A percentile compares a stretch with the other conserved stretches of the same genome.
Evolutionary conservation across 2,329 filamentous ascomycete genomes (phyloP).

Genomic region (Penicillium italicum): DNA sequence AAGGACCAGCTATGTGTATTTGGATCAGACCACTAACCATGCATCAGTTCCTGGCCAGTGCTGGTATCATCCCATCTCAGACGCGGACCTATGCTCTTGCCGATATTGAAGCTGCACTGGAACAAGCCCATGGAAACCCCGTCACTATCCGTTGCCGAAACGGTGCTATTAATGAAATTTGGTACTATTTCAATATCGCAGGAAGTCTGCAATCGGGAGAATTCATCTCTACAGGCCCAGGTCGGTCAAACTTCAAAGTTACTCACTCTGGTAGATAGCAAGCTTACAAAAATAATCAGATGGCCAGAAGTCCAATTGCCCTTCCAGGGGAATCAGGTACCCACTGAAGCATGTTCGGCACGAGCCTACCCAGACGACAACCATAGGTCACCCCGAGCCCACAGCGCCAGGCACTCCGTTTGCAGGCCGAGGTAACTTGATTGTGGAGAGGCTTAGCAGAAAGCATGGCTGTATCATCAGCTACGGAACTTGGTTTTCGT

Average conservation of each 20-base stretch:
- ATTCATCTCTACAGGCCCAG: conserved; percentile 35
- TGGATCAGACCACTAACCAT: conserved; percentile 3
- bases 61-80: conserved; percentile 55
- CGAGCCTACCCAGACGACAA: conserved; percentile 38
- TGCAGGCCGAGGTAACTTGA: conserved; percentile 58
- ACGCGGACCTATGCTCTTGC: conserved; percentile 56
- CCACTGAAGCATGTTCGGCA: conserved; percentile 53
- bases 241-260: conserved; percentile 19
- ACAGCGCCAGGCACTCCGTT: conserved; percentile 44
- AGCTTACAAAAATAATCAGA: conserved; percentile 32
- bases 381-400: conserved; percentile 26
- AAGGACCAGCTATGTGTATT: background rate
- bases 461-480: conserved; percentile 63
- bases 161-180: conserved; percentile 52
- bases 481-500: conserved; percentile 63
- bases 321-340: conserved; percentile 60
- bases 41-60: conserved; percentile 53
- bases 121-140: conserved; percentile 51
- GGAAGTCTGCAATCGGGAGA: conserved; percentile 42
- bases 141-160: conserved; percentile 57
- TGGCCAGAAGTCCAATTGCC: conserved; percentile 61
- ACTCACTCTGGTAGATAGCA: background rate
- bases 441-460: conserved; percentile 45
- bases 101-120: conserved; percentile 59
- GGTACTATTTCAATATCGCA: conserved; percentile 62